These are phyloP conservation scores for Oemleria cerasiformis DNA, from an alignment of 306 rosid species.

Conservation along the genomic window DNA sequence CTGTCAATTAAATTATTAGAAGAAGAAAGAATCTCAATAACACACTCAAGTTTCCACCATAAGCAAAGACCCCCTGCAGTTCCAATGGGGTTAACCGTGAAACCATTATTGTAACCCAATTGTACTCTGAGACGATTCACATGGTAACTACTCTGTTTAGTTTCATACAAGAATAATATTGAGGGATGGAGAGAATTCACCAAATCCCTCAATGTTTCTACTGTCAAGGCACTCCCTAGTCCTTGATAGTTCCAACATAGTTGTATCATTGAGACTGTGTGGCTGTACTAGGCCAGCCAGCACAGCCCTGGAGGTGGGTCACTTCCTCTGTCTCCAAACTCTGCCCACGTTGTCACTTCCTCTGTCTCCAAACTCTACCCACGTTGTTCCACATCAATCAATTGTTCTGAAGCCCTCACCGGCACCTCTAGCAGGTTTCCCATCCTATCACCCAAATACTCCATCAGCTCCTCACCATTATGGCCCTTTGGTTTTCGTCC, in stretches of 20 bases:
- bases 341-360: no score
- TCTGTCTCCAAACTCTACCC: no score
- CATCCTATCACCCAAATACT: no score
- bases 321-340: no score
- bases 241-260: not conserved
- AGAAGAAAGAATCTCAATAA: fast-evolving
- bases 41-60: not conserved
- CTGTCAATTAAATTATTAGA: not conserved
- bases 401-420: no score
- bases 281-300: not conserved
- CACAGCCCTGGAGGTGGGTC: no score
- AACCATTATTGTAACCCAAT: not conserved
- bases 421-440: no score
- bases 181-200: not conserved
- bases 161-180: not conserved
- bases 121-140: not conserved
- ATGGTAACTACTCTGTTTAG: not conserved
- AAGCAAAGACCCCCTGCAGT: not conserved
- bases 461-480: no score
- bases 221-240: not conserved
- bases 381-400: no score
- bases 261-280: not conserved
- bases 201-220: not conserved
- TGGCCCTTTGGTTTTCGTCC: no score
- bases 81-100: not conserved